Evolutionary conservation across 805 yeast species (phyloP), one percentile per base, ranked within the genome.

Genomic region (Monosporozyma aquatica): DNA sequence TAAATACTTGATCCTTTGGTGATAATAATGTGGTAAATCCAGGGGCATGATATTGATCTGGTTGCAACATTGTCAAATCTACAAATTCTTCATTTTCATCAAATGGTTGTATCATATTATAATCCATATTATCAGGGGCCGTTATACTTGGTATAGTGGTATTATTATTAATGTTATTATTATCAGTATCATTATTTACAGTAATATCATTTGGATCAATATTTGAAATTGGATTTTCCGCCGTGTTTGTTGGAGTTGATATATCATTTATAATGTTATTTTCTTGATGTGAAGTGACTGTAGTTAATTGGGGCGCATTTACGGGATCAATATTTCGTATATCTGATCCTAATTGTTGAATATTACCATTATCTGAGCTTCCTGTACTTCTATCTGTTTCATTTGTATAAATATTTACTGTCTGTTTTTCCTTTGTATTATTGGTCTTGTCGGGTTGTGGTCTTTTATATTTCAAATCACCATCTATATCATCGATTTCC

Each of bases 1-100:
- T 66, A 43, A 82, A 71, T 38, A 65, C 59, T 18, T 48, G 43
- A 9, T 62, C 54, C 20, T 68, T 64, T 36, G 76, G 72, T 20
- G 77, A 73, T 40, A 82, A 76, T 49, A 90, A 66, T 40, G 87
- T 70, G 66, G 71, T 75, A 5, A 82, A 86, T 3, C 82, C 75
- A 6, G 76, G 69, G 30, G 84, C 74, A 54, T 71, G 78, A 6
- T 74, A 73, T 61, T 84, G 94, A 34, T 81, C 89, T 18, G 79
- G 79, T 61, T 82, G 89, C 41, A 83, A 65, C 53, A 70, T 71
- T 4, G 82, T 69, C 49, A 82, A 62, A 59, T 81, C 87, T 34
- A 80, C 60, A 37, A 67, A 67, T 37, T 68, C 70, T 24, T 65
- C 70, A 8, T 50, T 51, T 15, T 48, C 46, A 32, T 45, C 47